Conservation (phyloP, 495 filamentous ascomycete genomes). For the Wilcoxina mikolae region DNA sequence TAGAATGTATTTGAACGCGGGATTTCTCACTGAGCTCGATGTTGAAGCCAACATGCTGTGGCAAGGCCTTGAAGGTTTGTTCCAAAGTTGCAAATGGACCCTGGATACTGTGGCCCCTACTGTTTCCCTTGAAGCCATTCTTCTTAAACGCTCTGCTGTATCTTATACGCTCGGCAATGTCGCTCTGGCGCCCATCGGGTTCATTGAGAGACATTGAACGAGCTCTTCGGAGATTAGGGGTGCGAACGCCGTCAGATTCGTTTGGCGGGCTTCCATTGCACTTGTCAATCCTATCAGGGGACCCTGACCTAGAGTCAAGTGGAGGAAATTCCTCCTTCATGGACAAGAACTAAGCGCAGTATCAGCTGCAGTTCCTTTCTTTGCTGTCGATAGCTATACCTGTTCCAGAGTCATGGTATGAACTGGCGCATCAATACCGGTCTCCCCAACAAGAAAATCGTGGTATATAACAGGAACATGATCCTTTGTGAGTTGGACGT, state of each 20-base stretch:
- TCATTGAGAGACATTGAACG: slow-evolving; percentile 44
- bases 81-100: slow-evolving; percentile 88
- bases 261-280: background rate
- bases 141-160: slow-evolving; percentile 89
- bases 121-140: slow-evolving; percentile 91
- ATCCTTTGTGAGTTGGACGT: slow-evolving; percentile 96
- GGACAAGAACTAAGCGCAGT: slow-evolving; percentile 27
- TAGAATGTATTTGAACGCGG: background rate
- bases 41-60: slow-evolving; percentile 76
- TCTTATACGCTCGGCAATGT: slow-evolving; percentile 83
- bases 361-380: slow-evolving; percentile 7
- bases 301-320: slow-evolving; percentile 33
- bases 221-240: slow-evolving; percentile 22
- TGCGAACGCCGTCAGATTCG: slow-evolving; percentile 1
- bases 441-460: slow-evolving; percentile 97
- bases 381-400: slow-evolving; percentile 24
- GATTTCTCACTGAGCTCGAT: slow-evolving; percentile 71
- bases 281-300: slow-evolving; percentile 32
- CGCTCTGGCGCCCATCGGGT: slow-evolving; percentile 33
- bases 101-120: slow-evolving; percentile 82
- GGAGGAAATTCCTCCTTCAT: slow-evolving; percentile 37
- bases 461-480: slow-evolving; percentile 98
- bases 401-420: slow-evolving; percentile 90
- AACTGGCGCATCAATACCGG: slow-evolving; percentile 91
- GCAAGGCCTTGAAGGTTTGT: slow-evolving; percentile 76